Evolutionary conservation across 106 monocot species (phyloP).

Genomic region (Alisma plantagoaquatica): DNA sequence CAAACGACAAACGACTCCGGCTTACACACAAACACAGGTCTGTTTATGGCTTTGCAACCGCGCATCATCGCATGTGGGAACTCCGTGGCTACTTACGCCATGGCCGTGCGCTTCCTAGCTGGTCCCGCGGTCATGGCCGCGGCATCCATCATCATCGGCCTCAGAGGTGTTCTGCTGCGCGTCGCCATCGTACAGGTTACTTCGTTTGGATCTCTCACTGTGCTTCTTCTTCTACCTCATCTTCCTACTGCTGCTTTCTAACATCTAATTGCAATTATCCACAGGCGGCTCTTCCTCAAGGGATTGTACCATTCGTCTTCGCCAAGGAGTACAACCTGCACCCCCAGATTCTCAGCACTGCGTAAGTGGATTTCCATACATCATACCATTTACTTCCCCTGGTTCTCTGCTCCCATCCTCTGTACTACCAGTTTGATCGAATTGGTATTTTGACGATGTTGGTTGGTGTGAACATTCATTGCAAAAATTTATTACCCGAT

Average conservation of each 20-base stretch:
- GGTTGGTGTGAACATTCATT: not conserved
- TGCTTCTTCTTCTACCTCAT: not conserved
- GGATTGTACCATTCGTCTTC: constrained; percentile 90
- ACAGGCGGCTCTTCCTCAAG: constrained; percentile 95
- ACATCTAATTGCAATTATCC: not conserved
- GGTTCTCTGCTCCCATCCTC: no score
- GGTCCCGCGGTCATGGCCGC: constrained; percentile 89
- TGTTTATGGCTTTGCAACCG: constrained; percentile 96
- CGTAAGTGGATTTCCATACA: no score
- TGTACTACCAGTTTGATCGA: not conserved
- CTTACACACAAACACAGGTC: constrained; percentile 39
- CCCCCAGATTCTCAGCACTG: constrained; percentile 86
- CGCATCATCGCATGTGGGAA: constrained; percentile 87
- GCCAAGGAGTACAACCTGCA: constrained; percentile 97
- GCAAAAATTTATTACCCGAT: no score
- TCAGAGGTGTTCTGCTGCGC: constrained; percentile 53
- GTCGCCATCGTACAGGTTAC: constrained; percentile 95
- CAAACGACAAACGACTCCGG: no score
- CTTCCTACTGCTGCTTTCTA: not conserved
- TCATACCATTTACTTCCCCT: no score
- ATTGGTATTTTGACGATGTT: not conserved
- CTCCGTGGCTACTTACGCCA: constrained; percentile 52
- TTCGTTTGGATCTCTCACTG: no score
- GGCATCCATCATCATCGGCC: constrained; percentile 59
- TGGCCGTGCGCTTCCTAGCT: constrained; percentile 69